Evolutionary conservation across 1,284 basidiomycete genomes (phyloP).

Genomic region (Irpex sp.): DNA sequence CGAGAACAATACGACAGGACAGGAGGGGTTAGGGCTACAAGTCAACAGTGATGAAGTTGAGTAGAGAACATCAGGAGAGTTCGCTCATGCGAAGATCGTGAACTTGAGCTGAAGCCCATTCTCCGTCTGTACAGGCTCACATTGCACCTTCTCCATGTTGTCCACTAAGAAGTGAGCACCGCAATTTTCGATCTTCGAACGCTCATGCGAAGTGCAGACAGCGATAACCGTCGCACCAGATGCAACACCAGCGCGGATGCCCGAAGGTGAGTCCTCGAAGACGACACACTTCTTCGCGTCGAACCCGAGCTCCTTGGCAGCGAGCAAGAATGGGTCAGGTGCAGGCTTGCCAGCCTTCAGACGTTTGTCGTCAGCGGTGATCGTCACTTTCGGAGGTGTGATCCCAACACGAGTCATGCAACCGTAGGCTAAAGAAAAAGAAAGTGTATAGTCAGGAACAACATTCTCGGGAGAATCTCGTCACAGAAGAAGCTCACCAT

Average conservation of each 20-base stretch:
- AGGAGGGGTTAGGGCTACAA: background rate
- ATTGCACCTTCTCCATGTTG: constrained; percentile 50
- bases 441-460: constrained; percentile 9
- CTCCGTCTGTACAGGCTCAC: constrained; percentile 33
- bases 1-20: background rate
- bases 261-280: constrained; percentile 72
- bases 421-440: constrained; percentile 44
- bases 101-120: constrained; percentile 35
- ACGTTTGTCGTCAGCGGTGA: constrained; percentile 75
- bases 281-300: constrained; percentile 56
- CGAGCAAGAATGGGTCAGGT: constrained; percentile 72
- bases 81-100: constrained; percentile 18
- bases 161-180: constrained; percentile 67
- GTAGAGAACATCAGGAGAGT: background rate
- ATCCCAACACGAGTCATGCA: constrained; percentile 73
- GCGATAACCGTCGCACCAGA: constrained; percentile 73
- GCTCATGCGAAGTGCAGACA: constrained; percentile 64
- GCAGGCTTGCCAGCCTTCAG: constrained; percentile 63
- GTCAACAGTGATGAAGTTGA: background rate
- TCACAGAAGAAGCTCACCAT: constrained; percentile 35
- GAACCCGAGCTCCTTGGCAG: constrained; percentile 67
- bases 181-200: constrained; percentile 49
- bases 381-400: constrained; percentile 64
- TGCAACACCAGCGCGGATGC: constrained; percentile 68
- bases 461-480: constrained; percentile 5